Evolutionary conservation across 495 filamentous ascomycete species (phyloP).

Genomic region (Penicillium cinerascens): DNA sequence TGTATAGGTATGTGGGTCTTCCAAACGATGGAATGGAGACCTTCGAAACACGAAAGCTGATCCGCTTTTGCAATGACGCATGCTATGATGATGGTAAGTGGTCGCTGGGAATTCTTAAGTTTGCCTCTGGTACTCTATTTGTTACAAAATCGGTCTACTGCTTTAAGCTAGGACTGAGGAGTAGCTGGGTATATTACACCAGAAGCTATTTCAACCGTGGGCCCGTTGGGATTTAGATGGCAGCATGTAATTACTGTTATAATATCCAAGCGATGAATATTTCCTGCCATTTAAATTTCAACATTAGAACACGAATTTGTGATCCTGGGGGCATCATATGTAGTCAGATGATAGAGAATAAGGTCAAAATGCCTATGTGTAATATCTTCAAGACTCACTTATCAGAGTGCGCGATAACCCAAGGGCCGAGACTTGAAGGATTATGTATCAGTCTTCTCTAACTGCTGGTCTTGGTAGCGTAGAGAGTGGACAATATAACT

Average conservation of each 20-base stretch:
- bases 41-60: not conserved
- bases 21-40: not conserved
- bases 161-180: not conserved
- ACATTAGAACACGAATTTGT: no score
- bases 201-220: not conserved
- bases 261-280: not conserved
- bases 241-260: not conserved
- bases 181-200: not conserved
- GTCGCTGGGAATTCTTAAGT: not conserved
- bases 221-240: not conserved
- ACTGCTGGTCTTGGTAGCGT: conserved; percentile 1
- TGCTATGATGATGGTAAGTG: not conserved
- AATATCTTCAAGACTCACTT: no score
- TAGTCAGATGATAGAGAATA: no score
- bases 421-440: no score
- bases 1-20: not conserved
- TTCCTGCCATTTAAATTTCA: not conserved
- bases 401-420: no score
- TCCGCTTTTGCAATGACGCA: not conserved
- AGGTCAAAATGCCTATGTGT: no score
- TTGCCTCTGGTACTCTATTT: not conserved
- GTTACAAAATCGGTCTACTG: not conserved
- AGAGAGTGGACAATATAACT: not conserved
- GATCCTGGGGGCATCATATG: no score
- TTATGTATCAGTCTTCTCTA: conserved; percentile 6